Evolutionary conservation across 2,329 filamentous ascomycete species (phyloP).

Genomic region (Trichoderma koningii): DNA sequence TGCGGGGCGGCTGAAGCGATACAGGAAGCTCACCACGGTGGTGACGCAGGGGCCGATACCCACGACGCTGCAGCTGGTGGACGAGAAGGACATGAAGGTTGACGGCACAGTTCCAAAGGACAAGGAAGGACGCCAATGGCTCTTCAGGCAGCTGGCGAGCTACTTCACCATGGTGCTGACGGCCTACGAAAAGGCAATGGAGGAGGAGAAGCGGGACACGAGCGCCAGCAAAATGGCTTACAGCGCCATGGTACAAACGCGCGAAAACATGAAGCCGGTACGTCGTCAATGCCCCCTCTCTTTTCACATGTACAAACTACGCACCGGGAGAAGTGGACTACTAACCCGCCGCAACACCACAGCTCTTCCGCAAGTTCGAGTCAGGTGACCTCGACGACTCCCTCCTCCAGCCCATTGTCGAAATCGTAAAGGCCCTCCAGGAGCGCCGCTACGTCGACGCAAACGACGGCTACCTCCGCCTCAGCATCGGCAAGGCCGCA

Average conservation of each 20-base stretch:
- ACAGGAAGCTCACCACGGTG: constrained; percentile 63
- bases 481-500: constrained; percentile 94
- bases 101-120: constrained; percentile 63
- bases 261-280: constrained; percentile 81
- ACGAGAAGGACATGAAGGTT: constrained; percentile 88
- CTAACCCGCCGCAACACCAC: neutral
- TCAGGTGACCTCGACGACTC: constrained; percentile 75
- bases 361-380: constrained; percentile 87
- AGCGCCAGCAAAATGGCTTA: constrained; percentile 80
- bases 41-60: constrained; percentile 79
- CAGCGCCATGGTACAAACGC: constrained; percentile 81
- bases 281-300: constrained; percentile 31
- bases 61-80: constrained; percentile 76
- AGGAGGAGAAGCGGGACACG: constrained; percentile 63
- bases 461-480: constrained; percentile 88
- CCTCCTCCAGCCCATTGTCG: constrained; percentile 78
- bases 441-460: constrained; percentile 91
- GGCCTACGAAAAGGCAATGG: constrained; percentile 82
- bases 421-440: constrained; percentile 90
- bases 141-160: constrained; percentile 85
- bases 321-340: neutral
- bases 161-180: constrained; percentile 96
- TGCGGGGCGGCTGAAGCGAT: constrained; percentile 67
- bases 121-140: constrained; percentile 64
- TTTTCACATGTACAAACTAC: neutral